Evolutionary conservation across 2,329 filamentous ascomycete genomes (phyloP).

Genomic region (Cercospora sp.): DNA sequence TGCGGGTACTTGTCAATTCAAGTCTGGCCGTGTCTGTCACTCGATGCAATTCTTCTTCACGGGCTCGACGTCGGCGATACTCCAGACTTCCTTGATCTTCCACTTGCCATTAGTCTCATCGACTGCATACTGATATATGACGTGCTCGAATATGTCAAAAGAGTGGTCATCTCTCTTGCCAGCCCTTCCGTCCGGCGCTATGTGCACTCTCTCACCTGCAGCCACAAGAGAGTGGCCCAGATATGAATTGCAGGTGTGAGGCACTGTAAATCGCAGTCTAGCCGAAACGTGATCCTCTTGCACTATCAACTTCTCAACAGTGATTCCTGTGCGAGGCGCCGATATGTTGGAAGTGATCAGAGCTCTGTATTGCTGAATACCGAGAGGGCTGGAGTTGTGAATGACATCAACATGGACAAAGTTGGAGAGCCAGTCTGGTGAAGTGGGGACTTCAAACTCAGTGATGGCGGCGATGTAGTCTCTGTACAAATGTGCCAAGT

Average conservation of each 20-base stretch:
- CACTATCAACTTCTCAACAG: slow-evolving; percentile 11
- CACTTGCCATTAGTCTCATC: slow-evolving; percentile 5
- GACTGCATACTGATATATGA: slow-evolving; percentile 7
- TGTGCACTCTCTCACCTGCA: neutral
- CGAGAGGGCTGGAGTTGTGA: slow-evolving; percentile 13
- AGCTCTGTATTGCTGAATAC: slow-evolving; percentile 2
- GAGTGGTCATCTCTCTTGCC: neutral
- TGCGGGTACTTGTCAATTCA: neutral
- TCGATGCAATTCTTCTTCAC: neutral
- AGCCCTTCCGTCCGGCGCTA: neutral
- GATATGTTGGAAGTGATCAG: slow-evolving; percentile 14
- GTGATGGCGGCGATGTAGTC: neutral
- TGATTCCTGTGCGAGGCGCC: neutral
- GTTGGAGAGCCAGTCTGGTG: neutral
- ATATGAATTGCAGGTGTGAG: neutral
- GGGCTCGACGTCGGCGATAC: slow-evolving; percentile 8
- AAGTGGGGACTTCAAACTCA: neutral
- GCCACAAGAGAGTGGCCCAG: neutral
- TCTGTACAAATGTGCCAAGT: neutral
- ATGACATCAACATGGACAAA: slow-evolving; percentile 14
- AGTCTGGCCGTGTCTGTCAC: neutral
- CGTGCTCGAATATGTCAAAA: slow-evolving; percentile 13
- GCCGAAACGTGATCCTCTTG: neutral
- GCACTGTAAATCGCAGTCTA: slow-evolving; percentile 6
- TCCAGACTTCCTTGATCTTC: slow-evolving; percentile 17